Percentiles rank a stretch among this genome's conserved stretches.
These are phyloP conservation scores for Neurospora tetraspora DNA, from an alignment of 495 filamentous ascomycete species.

Conservation along the genomic window DNA sequence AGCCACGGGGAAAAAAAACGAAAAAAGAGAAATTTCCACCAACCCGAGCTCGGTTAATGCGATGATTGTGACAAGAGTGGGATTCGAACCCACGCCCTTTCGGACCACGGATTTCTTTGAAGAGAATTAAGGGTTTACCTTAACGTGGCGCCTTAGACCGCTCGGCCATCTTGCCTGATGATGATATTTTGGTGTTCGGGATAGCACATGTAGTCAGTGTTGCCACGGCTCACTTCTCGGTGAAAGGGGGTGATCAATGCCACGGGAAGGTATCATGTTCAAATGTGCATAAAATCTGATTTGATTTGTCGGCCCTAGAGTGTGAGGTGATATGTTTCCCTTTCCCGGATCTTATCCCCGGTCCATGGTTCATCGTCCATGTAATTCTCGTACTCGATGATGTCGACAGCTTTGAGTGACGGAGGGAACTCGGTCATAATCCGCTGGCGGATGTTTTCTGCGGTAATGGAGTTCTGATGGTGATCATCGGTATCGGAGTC, in stretches of 20 bases:
- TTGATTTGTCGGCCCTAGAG: background rate
- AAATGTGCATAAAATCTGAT: background rate
- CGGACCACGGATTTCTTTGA: constrained; percentile 13
- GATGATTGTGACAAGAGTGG: constrained; percentile 18
- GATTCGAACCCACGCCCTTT: constrained; percentile 29
- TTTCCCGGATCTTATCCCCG: background rate
- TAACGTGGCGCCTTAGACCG: background rate
- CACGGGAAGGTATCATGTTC: background rate
- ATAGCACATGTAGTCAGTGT: background rate
- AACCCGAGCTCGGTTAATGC: too few relatives aligned
- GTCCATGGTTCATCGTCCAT: too few relatives aligned
- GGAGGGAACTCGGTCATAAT: background rate
- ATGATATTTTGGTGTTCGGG: background rate
- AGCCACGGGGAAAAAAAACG: too few relatives aligned
- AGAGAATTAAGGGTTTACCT: too few relatives aligned
- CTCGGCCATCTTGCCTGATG: background rate
- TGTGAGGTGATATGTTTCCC: background rate
- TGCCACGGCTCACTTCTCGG: background rate
- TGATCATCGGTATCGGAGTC: background rate
- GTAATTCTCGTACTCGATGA: background rate
- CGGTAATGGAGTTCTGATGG: background rate
- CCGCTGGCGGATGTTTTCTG: background rate
- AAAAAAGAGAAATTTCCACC: too few relatives aligned
- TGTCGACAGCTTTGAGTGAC: background rate
- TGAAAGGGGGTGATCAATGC: background rate